Base-by-base conservation (phyloP, 1,284 basidiomycete genomes). In the Cryptococcus maquisensis region DNA sequence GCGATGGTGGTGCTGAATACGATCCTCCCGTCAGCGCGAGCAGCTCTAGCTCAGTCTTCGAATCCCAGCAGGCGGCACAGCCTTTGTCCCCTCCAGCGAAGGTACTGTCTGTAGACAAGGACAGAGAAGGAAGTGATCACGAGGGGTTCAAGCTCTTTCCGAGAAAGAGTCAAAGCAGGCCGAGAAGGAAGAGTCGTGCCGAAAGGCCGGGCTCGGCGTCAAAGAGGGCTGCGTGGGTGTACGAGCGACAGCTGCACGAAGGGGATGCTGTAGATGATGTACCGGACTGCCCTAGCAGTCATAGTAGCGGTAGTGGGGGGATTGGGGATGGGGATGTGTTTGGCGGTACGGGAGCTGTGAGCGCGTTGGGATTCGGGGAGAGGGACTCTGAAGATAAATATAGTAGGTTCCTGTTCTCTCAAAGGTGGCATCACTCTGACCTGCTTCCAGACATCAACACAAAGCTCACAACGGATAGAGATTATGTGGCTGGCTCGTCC, bases 141-240 rank as follows among this genome's bases (percentile, higher is more conserved):
- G 46, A 42, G 45, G 56, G 46, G 45, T 53, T 37, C 28, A 21
- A 35, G 15, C 32, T 52, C 10, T 51, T 49, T 40, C 48, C 51
- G 12, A 53, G 56, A 5, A 47, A 38, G 24, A 50, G 51, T 44
- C 16, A 54, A 13, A 47, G 18, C 16, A 13, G 1, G 23, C 47
- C 56, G 9, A 48, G 56, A 12, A 43, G 47, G 6, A 51, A 39
- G n/a, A 50, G 41, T 47, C 18, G 49, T 4, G 40, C 16, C 12
- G 13, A 9, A 47, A 20, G 46, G 13, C 46, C 46, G 7, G 47
- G 51, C 4, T 50, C 52, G 21, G 24, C 51, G 4, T 49, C 51
- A 5, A 59, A 53, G 20, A 43, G 54, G 42, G 51, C 54, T 9
- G 57, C 51, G 3, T 59, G 49, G 48, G 50, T 55, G 15, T 59